Evolutionary conservation across 2,329 filamentous ascomycete species (phyloP).

Genomic region (Gnomoniopsis smithogilvyi): DNA sequence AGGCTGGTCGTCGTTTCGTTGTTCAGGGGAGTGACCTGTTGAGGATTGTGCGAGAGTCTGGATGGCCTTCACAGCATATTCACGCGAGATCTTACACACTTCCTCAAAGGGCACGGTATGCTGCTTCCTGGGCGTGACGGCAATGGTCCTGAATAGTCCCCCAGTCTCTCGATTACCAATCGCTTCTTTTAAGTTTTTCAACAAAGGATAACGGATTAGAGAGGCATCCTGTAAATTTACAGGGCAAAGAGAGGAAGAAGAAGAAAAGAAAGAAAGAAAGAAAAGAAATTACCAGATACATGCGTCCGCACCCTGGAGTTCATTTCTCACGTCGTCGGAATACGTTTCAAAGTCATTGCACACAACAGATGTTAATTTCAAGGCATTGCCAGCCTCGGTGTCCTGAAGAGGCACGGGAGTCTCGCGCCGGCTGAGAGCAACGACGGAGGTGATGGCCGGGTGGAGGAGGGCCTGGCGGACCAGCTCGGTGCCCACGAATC

Average conservation of each 20-base stretch:
- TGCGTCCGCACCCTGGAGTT: slow-evolving; percentile 37
- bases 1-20: slow-evolving; percentile 22
- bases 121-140: slow-evolving; percentile 24
- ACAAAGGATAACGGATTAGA: too few species aligned
- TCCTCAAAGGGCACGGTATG: slow-evolving; percentile 19
- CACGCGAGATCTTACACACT: slow-evolving; percentile 24
- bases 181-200: too few species aligned
- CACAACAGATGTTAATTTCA: slow-evolving; percentile 39
- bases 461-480: slow-evolving; percentile 38
- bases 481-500: slow-evolving; percentile 40
- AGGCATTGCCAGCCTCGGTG: slow-evolving; percentile 9
- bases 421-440: slow-evolving; percentile 38
- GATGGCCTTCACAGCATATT: slow-evolving; percentile 22
- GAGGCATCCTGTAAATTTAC: too few species aligned
- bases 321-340: slow-evolving; percentile 33
- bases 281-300: slow-evolving; percentile 36
- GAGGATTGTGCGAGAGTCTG: slow-evolving; percentile 23
- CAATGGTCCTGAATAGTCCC: slow-evolving; percentile 30
- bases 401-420: slow-evolving; percentile 25
- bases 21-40: too few species aligned
- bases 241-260: too few species aligned
- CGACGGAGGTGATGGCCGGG: slow-evolving; percentile 34
- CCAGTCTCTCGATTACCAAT: background rate
- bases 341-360: slow-evolving; percentile 39
- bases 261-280: background rate